Evolutionary conservation across 1,139 yeast genomes (phyloP), one percentile per base, ranked within the genome.

Genomic region (Sugiyamaella castrensis): DNA sequence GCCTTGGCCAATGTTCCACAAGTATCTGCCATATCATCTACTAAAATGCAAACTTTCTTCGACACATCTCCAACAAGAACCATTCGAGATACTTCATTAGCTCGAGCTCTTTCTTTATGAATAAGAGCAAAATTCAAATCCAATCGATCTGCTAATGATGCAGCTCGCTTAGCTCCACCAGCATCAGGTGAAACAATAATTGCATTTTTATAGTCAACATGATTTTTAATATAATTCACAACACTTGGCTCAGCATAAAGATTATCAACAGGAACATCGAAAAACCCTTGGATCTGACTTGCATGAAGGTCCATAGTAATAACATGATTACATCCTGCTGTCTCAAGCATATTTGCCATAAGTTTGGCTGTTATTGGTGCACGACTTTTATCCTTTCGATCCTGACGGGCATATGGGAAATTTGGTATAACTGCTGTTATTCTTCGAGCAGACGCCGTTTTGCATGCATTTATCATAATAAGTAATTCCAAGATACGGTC

Each of bases 1-100:
- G 98, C 98, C 71, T 91, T 92, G 54, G 91, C 94, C 58, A 92
- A 74, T 3, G 98, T 92, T 52, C 98, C 98, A 72, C 98, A 92
- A 19, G 98, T 92, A 67, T 92, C 98, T 43, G 98, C 98, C 95
- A 92, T 91, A 67, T 92, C 98, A 71, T 92, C 98, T 39, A 92
- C 95, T 58, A 92, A 80, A 51, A 92, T 77, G 70, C 98, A 91
- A 46, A 86, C 80, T 70, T 89, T 89, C 58, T 83, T 84, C 9
- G 84, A 73, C 35, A 92, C 98, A 68, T 92, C 98, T 57, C 98
- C 98, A 46, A 92, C 98, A 48, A 92, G 79, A 27, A 92, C 97
- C 98, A 91, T 91, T 63, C 88, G 78, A 37, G 91, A 81, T 29
- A 91, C 96, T 67, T 89, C 97, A 68, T 92, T 92, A 40, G 98